A percentile compares a stretch with the other conserved stretches of the same genome.
Conservation (phyloP, 805 yeast genomes). For the Ogataea trehaloabstinens region DNA sequence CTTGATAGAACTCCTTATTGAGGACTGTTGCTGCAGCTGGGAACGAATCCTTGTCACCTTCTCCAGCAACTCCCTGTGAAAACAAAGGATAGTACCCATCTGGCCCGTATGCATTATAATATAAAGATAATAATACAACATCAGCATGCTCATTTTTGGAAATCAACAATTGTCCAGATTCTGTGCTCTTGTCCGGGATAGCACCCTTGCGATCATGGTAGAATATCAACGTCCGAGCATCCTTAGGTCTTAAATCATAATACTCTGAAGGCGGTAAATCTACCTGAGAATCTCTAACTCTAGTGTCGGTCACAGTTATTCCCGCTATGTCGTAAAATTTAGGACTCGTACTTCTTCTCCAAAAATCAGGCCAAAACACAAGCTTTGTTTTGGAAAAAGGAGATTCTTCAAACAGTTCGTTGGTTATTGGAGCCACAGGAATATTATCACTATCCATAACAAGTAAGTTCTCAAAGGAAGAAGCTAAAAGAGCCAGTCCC, state of each 20-base stretch:
- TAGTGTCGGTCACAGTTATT: slow-evolving; percentile 33
- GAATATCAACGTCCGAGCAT: slow-evolving; percentile 33
- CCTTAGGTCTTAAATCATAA: slow-evolving; percentile 15
- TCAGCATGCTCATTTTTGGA: slow-evolving; percentile 54
- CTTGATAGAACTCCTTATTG: slow-evolving; percentile 51
- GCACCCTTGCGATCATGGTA: slow-evolving; percentile 60
- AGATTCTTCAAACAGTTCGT: slow-evolving; percentile 43
- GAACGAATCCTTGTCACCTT: slow-evolving; percentile 80
- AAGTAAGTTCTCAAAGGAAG: slow-evolving; percentile 47
- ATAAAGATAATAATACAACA: slow-evolving; percentile 53
- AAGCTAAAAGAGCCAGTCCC: slow-evolving; percentile 39
- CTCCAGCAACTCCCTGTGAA: slow-evolving; percentile 65
- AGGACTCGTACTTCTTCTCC: slow-evolving; percentile 66
- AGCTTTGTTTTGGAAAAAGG: slow-evolving; percentile 45
- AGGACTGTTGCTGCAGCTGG: slow-evolving; percentile 63
- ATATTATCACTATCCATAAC: slow-evolving; percentile 46
- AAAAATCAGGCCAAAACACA: slow-evolving; percentile 66
- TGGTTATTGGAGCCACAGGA: slow-evolving; percentile 52
- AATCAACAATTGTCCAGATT: slow-evolving; percentile 62
- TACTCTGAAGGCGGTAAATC: slow-evolving; percentile 20
- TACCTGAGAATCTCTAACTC: slow-evolving; percentile 34
- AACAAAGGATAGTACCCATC: slow-evolving; percentile 55
- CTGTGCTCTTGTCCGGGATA: slow-evolving; percentile 61
- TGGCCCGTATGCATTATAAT: slow-evolving; percentile 62
- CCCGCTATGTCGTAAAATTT: slow-evolving; percentile 54